phyloP scores from a whole-genome alignment of 345 rosid genomes.

The Fremontodendron californicum region DNA sequence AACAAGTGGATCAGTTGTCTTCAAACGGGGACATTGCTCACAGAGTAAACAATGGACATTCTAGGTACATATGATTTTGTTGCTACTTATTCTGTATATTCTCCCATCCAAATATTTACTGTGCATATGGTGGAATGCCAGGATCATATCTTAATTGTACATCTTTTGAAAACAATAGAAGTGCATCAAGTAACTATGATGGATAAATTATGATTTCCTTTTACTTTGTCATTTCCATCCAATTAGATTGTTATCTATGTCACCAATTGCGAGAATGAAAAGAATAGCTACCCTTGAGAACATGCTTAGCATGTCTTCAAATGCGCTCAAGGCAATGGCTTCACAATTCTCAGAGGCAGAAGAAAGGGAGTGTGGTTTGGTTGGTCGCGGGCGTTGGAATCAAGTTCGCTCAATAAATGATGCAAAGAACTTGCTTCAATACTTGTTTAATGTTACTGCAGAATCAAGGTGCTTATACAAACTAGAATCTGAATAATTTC shows the following conservation, averaged over 20 bases:
- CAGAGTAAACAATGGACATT: conserved; percentile 46
- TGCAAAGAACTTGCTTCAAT: conserved; percentile 72
- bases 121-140: background rate
- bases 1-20: conserved; percentile 48
- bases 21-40: conserved; percentile 48
- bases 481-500: conserved; percentile 7
- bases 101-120: background rate
- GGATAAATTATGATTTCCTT: conserved; percentile 18
- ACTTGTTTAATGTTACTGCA: conserved; percentile 56
- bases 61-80: conserved; percentile 34
- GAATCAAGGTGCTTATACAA: conserved; percentile 54
- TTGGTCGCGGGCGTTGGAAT: conserved; percentile 67
- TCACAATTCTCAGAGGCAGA: conserved; percentile 86
- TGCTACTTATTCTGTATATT: background rate
- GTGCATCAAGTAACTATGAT: background rate
- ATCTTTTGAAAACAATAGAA: conserved; percentile 1
- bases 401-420: conserved; percentile 61
- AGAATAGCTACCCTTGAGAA: conserved; percentile 64
- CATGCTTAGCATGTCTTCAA: conserved; percentile 69
- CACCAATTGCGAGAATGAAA: conserved; percentile 60
- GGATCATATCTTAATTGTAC: background rate
- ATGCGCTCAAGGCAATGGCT: conserved; percentile 64
- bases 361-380: conserved; percentile 57
- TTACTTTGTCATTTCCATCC: conserved; percentile 19
- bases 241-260: conserved; percentile 44